phyloP scores from a whole-genome alignment of 2,329 filamentous ascomycete species.

The Pestalotiopsis sp. region DNA sequence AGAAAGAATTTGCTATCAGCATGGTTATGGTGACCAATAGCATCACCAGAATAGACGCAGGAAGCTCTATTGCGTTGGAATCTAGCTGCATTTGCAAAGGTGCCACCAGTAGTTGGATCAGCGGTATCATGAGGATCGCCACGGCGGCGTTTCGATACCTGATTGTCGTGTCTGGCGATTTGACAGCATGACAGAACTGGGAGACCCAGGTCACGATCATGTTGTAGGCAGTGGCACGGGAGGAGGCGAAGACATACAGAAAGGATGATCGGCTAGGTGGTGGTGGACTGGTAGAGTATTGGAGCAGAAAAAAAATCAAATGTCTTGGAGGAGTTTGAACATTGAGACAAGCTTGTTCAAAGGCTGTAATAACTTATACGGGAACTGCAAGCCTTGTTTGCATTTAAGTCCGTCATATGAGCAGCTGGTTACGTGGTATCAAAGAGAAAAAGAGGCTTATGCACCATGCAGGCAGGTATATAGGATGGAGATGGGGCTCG shows the following conservation, averaged over 20 bases:
- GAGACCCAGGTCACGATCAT: slow-evolving; percentile 22
- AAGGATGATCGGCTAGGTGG: not conserved
- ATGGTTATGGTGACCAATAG: slow-evolving; percentile 21
- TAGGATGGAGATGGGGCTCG: not conserved
- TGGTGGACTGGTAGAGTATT: slow-evolving; percentile 2
- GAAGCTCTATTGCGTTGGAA: slow-evolving; percentile 25
- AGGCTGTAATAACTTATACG: slow-evolving; percentile 15
- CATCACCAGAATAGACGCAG: slow-evolving; percentile 32
- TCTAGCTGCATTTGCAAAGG: slow-evolving; percentile 27
- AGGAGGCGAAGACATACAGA: slow-evolving; percentile 23
- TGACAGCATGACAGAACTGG: slow-evolving; percentile 24
- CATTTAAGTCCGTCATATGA: not conserved
- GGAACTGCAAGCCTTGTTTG: slow-evolving; percentile 18
- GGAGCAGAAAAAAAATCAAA: not conserved
- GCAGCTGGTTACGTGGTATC: not conserved
- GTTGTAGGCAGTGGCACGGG: slow-evolving; percentile 17
- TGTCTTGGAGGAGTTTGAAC: slow-evolving; percentile 22
- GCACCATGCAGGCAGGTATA: slow-evolving; percentile 10
- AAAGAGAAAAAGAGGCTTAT: not conserved
- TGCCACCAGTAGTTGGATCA: slow-evolving; percentile 25
- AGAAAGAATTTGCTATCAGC: slow-evolving; percentile 22
- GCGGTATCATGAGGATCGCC: slow-evolving; percentile 23
- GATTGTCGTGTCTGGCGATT: slow-evolving; percentile 19
- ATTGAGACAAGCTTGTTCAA: slow-evolving; percentile 18
- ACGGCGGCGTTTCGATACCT: slow-evolving; percentile 26